Base-by-base conservation (phyloP, 2,329 filamentous ascomycete genomes). In the Beauveria scarabaeidicola region DNA sequence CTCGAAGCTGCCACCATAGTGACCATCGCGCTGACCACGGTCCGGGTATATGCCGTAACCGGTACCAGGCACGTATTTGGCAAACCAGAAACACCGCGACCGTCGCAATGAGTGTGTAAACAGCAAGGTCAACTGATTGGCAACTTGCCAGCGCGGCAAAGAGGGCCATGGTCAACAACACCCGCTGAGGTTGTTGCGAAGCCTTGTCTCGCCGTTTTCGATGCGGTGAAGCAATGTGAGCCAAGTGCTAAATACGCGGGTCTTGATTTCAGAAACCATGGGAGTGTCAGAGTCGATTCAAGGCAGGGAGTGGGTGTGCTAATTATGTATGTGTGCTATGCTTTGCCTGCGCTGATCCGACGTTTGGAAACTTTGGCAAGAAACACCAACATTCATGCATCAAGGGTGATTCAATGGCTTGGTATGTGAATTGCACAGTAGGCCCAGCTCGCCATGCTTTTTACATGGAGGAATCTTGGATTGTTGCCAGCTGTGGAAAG, bases 11-110 rank as follows among this genome's bases (percentile, higher is more conserved):
- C 68, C 68, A 70, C 67, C 66, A 70, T 15, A 64, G 56, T 8
- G 68, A 65, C 69, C 69, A 70, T 36, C 48, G 66, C 5, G 66
- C 66, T 6, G 61, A 54, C 7, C 43, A 32, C 1, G 69, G 69
- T 0, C 69, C 69, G 0, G 69, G 69, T 52, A 70, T 65, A 55
- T 70, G 66, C 15, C 68, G 64, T 40, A 70, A 57, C 4, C 67
- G 65, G 44, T 66, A 60, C 69, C 69, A 69, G n/a, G 57, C 59
- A 25, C 59, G 68, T 25, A 68, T 17, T 15, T 59, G 27, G 19
- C 21, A 29, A n/a, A 47, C 2, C 3, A 38, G 7, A 29, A 52
- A 21, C 9, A 52, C 17, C 3, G 19, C 3, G 4, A 47, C 6
- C 5, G 41, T 17, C 11, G 23, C 43, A 38, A 48, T 23, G 7